A percentile compares a stretch with the other conserved stretches of the same genome.
phyloP scores from a whole-genome alignment of 2,329 filamentous ascomycete genomes.

The Apiospora saccharicola region DNA sequence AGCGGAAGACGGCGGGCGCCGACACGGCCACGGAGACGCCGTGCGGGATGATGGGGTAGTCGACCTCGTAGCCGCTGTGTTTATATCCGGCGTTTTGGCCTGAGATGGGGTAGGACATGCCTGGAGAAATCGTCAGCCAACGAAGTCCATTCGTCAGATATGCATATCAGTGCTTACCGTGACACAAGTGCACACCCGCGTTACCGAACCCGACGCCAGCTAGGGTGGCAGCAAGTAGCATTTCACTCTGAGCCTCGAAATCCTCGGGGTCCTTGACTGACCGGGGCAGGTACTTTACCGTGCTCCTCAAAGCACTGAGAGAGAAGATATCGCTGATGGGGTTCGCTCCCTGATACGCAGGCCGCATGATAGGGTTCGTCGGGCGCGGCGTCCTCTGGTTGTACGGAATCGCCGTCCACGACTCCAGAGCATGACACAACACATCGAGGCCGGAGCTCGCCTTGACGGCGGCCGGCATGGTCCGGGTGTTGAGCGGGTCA shows the following conservation, averaged over 20 bases:
- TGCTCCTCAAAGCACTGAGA: slow-evolving; percentile 80
- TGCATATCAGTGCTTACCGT: slow-evolving; percentile 53
- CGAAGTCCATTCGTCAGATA: not conserved
- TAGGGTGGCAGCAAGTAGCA: slow-evolving; percentile 92
- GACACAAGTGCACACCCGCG: slow-evolving; percentile 86
- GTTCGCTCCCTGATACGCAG: slow-evolving; percentile 96
- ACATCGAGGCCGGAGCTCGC: slow-evolving; percentile 93
- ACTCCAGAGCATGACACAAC: slow-evolving; percentile 92
- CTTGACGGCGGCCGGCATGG: slow-evolving; percentile 95
- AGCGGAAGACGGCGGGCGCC: slow-evolving; percentile 91
- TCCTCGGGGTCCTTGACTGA: slow-evolving; percentile 90
- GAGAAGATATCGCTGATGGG: slow-evolving; percentile 98
- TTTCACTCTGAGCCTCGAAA: slow-evolving; percentile 89
- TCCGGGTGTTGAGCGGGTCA: slow-evolving; percentile 87
- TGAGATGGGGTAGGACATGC: slow-evolving; percentile 98
- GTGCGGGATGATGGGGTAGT: slow-evolving; percentile 86
- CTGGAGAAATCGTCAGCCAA: slow-evolving; percentile 44
- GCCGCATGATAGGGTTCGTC: slow-evolving; percentile 85
- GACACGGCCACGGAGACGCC: slow-evolving; percentile 95
- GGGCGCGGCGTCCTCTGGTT: slow-evolving; percentile 85
- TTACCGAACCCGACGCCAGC: slow-evolving; percentile 98
- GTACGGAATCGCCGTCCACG: slow-evolving; percentile 97
- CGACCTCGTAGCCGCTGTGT: slow-evolving; percentile 84
- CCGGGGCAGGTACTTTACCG: slow-evolving; percentile 90
- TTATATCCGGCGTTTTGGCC: slow-evolving; percentile 92